Base-by-base conservation (phyloP, 768 basidiomycete species). In the Amanita rubescens region DNA sequence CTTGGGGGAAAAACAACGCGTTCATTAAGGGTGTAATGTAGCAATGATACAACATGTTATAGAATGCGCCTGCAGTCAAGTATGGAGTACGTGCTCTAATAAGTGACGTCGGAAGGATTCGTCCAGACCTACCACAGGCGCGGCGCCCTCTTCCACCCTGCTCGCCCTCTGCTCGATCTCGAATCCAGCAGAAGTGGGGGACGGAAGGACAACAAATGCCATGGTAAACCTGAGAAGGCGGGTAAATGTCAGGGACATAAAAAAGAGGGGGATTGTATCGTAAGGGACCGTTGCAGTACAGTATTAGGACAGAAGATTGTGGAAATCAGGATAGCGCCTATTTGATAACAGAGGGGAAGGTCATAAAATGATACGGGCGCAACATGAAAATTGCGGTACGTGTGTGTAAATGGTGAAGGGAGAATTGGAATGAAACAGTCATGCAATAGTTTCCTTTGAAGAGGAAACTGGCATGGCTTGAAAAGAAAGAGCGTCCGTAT, bases 401-500 rank as follows among this genome's bases (percentile, higher is more conserved):
- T 60, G 27, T 56, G 62, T 53, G 60, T 60, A 51, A 51, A 34
- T 57, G 41, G 49, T 27, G 39, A 57, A 51, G 50, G 45, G 56
- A 55, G 27, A 42, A 49, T 30, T 5, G 49, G 46, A 57, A 57
- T 55, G 42, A 61, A 47, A 52, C 55, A 51, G 57, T 59, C 49
- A 55, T 47, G 35, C 45, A 37, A 11, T 55, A 45, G 51, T 45
- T 45, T 41, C 51, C 55, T 55, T 15, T 2, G 37, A 9, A 44
- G 49, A 42, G 63, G 62, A 56, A 57, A 60, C 56, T 62, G 60
- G 62, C 65, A 45, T 83, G 81, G 80, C 52, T 24, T 27, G 43
- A 84, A 75, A 67, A 79, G 83, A 78, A 55, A 78, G 69, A 84
- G 85, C 86, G 86, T 88, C 86, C 86, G 84, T 85, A 70, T 73